Conservation (phyloP, 2,329 filamentous ascomycete species). For the Phyllosticta citrichinensis region DNA sequence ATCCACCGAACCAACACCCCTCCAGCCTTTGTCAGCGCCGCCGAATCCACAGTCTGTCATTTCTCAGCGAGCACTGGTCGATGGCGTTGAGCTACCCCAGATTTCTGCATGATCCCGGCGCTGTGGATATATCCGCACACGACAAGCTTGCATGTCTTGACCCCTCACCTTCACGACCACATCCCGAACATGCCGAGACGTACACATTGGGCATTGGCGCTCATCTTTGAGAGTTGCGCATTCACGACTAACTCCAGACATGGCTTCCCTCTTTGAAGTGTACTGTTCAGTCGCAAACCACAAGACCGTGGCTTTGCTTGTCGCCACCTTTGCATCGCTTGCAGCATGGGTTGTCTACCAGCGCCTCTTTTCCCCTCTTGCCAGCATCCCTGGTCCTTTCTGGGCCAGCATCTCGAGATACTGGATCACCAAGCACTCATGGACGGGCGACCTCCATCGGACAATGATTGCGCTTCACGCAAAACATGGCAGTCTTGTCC, state of each 20-base stretch:
- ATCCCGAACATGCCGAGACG: neutral
- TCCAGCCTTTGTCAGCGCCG: too few species aligned
- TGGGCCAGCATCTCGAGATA: conserved; percentile 18
- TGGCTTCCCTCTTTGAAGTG: conserved; percentile 3
- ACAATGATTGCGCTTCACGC: conserved; percentile 21
- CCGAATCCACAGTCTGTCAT: neutral
- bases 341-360: conserved; percentile 13
- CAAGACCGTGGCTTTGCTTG: neutral
- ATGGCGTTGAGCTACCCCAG: neutral
- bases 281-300: neutral
- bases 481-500: conserved; percentile 20
- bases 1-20: neutral
- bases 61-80: too few species aligned
- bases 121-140: neutral
- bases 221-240: too few species aligned
- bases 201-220: too few species aligned
- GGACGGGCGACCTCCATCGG: conserved; percentile 21
- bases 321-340: neutral
- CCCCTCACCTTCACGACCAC: neutral
- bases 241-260: neutral
- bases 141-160: neutral
- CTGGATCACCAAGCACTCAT: conserved; percentile 23
- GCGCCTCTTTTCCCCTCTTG: conserved; percentile 15
- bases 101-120: neutral
- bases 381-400: conserved; percentile 21